Evolutionary conservation across 179 eudicot genomes (phyloP).

Genomic region (Beta lomatogona): DNA sequence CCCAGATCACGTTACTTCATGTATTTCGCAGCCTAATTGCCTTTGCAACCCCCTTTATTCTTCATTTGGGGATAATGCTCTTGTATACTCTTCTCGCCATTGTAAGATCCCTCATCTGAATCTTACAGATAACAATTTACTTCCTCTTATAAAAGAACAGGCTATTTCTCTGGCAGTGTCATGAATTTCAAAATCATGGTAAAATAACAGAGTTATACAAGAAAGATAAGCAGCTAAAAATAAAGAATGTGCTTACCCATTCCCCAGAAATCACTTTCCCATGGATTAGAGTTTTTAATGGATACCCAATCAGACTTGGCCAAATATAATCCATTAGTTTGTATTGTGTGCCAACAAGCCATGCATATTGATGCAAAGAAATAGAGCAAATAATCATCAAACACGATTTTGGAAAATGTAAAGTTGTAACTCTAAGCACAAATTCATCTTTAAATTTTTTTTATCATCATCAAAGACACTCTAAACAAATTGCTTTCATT

Average conservation of each 20-base stretch:
- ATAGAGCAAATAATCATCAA: conserved; percentile 21
- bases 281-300: conserved; percentile 84
- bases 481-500: background rate
- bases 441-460: background rate
- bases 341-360: conserved; percentile 94
- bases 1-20: too few species aligned
- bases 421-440: background rate
- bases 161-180: background rate
- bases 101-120: background rate
- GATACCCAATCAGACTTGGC: conserved; percentile 86
- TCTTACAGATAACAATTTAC: background rate
- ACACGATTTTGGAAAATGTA: background rate
- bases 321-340: conserved; percentile 92
- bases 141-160: background rate
- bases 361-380: conserved; percentile 80
- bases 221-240: conserved; percentile 2
- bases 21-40: too few species aligned
- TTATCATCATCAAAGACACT: background rate
- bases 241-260: conserved; percentile 62
- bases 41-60: background rate
- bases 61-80: background rate
- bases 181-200: background rate
- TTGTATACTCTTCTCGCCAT: background rate
- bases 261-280: conserved; percentile 99
- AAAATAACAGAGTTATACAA: background rate